Evolutionary conservation across 2,329 filamentous ascomycete species (phyloP), one percentile per base, ranked within the genome.

Genomic region (Apiospora saccharicola): DNA sequence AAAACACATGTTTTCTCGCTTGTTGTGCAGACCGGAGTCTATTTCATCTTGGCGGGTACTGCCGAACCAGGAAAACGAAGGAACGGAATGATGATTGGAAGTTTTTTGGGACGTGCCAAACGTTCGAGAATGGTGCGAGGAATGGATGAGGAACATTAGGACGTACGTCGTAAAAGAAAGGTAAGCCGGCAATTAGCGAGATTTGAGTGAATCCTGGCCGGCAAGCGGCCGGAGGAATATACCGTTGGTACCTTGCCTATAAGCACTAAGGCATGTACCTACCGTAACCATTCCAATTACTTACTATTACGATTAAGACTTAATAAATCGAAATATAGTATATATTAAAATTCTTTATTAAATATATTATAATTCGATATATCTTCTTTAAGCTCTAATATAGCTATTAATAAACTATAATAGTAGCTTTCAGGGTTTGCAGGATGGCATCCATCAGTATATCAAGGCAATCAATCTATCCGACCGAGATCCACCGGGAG

Each of bases 41-140:
- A 61, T 22, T 61, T 22, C 30, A 30, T 7, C 53, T 61, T 34
- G 53, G 53, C 53, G 53, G 53, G 30, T 34, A 37, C 53, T 61
- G 53, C 53, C 53, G 53, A 37, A 37, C 53, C 53, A 61, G 19
- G 53, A 13, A 5, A 61, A 41, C 37, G 37, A 61, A 19, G 10
- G 5, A 22, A 37, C 16, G 30, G 19, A 19, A 61, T 30, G 53
- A 61, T 61, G 19, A 61, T 61, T 61, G 53, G 53, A 61, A 37
- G 53, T 61, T 61, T 61, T 26, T 37, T 22, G 53, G 7, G 8
- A 37, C 0, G 19, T 7, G 53, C 16, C 14, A 61, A 57, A 61
- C 53, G 53, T 61, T 61, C 53, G 53, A 61, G 53, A 61, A 61
- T 61, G 30, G 53, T 37, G 30, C 30, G 53, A 61, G 53, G 53